Evolutionary conservation across 768 basidiomycete species (phyloP), one percentile per base, ranked within the genome.

Genomic region (Cytidiella melzeri): DNA sequence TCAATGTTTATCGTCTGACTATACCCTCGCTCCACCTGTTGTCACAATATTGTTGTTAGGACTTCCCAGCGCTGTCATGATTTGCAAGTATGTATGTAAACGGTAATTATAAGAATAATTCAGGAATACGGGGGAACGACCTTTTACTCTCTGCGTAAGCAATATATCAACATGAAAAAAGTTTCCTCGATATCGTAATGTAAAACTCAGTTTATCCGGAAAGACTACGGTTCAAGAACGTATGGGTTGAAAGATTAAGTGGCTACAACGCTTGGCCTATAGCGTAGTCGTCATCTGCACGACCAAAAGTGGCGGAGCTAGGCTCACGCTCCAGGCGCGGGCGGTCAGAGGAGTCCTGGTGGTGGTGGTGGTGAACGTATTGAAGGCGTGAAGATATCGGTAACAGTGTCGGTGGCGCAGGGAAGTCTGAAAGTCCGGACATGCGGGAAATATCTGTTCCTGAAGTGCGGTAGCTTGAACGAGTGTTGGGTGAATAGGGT

Each of bases 391-490:
- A 61, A 34, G 61, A 61, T 38, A 59, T 56, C 23, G 64, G 56
- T 43, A 57, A 45, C n/a, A 63, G 57, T 2, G 51, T 51, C 0
- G 85, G 85, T 3, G 85, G 85, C 7, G 65, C 66, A 1, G 85
- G 86, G 60, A 88, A 88, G 57, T 87, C 86, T 3, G 83, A 86
- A 12, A 87, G 72, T 7, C 73, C 72, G 1, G 85, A 87, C 72
- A 88, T 87, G 25, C 74, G 73, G 1, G 86, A 87, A 9, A 67
- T 54, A 30, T 64, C 68, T 0, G 83, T 83, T 2, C 72, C 73
- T 26, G 57, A 63, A 7, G 85, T 88, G 71, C 80, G 67, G 60
- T 75, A 82, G 61, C 86, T 88, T 51, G 73, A 69, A 11, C 76
- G 73, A 4, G 70, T 58, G 27, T 67, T 63, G 4, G 69, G 53